Evolutionary conservation across 2,329 filamentous ascomycete genomes (phyloP).

Genomic region (Alternaria consortialis): DNA sequence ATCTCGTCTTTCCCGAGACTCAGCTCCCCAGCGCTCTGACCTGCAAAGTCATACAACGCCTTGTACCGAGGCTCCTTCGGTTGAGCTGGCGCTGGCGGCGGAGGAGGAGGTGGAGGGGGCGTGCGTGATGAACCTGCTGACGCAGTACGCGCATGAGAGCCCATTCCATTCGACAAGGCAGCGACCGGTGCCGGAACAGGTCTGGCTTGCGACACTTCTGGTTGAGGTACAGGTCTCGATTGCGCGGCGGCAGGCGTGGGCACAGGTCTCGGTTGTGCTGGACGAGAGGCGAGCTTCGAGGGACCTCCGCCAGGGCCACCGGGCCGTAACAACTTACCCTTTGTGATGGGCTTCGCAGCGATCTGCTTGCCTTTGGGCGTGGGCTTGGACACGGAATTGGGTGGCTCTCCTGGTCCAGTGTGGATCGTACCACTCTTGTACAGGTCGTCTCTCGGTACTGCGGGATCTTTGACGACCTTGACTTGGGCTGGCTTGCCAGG

Average conservation of each 20-base stretch:
- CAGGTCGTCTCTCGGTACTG: constrained; percentile 74
- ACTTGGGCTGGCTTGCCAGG: constrained; percentile 89
- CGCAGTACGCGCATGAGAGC: constrained; percentile 50
- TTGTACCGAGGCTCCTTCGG: constrained; percentile 80
- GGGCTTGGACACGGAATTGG: constrained; percentile 81
- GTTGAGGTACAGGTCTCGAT: constrained; percentile 57
- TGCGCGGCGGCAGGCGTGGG: constrained; percentile 49
- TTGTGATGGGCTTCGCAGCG: constrained; percentile 88
- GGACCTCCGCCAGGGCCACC: constrained; percentile 85
- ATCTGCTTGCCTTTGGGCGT: constrained; percentile 89
- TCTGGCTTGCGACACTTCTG: constrained; percentile 57
- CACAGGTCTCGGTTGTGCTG: constrained; percentile 50
- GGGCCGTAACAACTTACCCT: constrained; percentile 89
- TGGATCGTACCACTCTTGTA: constrained; percentile 96
- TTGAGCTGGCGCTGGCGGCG: constrained; percentile 68
- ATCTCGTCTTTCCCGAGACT: constrained; percentile 81
- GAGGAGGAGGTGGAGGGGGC: constrained; percentile 59
- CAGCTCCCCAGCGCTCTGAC: constrained; percentile 85
- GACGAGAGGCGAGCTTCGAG: constrained; percentile 70
- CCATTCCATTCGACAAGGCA: constrained; percentile 59
- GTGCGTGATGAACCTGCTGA: constrained; percentile 57
- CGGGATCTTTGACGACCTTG: constrained; percentile 89
- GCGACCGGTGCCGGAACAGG: constrained; percentile 65
- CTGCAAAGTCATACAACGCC: constrained; percentile 90
- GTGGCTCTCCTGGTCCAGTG: constrained; percentile 82